Evolutionary conservation across 352 stramenopile genomes (phyloP).

Genomic region (Pythium oligandrum): DNA sequence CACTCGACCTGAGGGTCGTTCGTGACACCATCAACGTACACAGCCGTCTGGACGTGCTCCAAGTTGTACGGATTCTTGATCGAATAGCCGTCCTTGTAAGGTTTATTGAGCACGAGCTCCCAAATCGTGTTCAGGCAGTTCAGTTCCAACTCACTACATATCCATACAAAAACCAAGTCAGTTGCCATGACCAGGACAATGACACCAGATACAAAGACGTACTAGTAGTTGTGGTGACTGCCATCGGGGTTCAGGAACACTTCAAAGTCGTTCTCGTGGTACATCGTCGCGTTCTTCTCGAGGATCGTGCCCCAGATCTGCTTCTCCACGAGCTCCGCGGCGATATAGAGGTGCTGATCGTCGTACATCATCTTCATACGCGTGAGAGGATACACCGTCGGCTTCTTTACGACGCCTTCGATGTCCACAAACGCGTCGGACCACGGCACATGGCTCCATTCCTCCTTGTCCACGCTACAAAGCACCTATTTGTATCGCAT

Average conservation of each 20-base stretch:
- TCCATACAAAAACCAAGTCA: too few species aligned
- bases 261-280: slow-evolving; percentile 92
- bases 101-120: slow-evolving; percentile 85
- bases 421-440: slow-evolving; percentile 78
- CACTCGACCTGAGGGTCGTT: slow-evolving; percentile 61
- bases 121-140: slow-evolving; percentile 91
- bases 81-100: slow-evolving; percentile 85
- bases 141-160: slow-evolving; percentile 83
- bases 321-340: slow-evolving; percentile 52
- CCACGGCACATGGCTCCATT: slow-evolving; percentile 66
- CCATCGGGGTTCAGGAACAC: slow-evolving; percentile 89
- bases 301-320: slow-evolving; percentile 76
- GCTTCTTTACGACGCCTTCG: slow-evolving; percentile 40
- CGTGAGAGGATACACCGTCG: slow-evolving; percentile 41
- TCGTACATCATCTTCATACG: slow-evolving; percentile 84
- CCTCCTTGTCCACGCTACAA: slow-evolving; percentile 50
- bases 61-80: slow-evolving; percentile 78
- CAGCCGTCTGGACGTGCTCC: slow-evolving; percentile 32
- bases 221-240: slow-evolving; percentile 87
- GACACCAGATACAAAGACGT: too few species aligned
- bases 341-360: slow-evolving; percentile 64
- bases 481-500: too few species aligned
- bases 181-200: not conserved
- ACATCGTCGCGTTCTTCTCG: slow-evolving; percentile 71
- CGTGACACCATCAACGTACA: slow-evolving; percentile 60